These are phyloP conservation scores for Hypoxylon sp. DNA, from an alignment of 2,329 filamentous ascomycete genomes.

Conservation along the genomic window DNA sequence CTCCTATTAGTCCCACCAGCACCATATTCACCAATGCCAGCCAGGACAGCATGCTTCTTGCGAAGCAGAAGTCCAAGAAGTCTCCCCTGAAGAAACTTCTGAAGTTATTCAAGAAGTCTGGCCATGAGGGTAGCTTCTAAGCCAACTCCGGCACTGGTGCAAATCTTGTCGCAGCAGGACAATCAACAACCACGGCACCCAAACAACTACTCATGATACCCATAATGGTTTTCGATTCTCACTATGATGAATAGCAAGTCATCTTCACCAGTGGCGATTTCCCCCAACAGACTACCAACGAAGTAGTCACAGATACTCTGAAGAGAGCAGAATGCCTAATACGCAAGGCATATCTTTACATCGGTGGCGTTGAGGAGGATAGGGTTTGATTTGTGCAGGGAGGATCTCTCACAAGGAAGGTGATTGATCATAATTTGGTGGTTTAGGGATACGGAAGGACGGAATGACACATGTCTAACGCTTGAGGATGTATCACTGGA, in stretches of 20 bases:
- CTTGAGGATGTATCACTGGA: not conserved
- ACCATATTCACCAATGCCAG: not conserved
- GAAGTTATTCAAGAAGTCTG: slow-evolving; percentile 12
- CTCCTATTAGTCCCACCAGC: not conserved
- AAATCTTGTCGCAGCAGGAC: not conserved
- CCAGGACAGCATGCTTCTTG: not conserved
- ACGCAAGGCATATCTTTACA: not conserved
- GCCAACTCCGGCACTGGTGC: not conserved
- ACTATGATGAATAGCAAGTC: not conserved
- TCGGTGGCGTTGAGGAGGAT: not conserved
- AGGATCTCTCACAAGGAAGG: not conserved
- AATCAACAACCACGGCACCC: not conserved
- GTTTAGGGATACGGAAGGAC: not conserved
- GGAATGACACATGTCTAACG: not conserved
- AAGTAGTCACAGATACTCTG: not conserved
- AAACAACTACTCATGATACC: not conserved
- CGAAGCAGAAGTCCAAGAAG: slow-evolving; percentile 21
- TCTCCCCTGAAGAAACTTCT: slow-evolving; percentile 28
- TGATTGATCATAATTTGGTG: not conserved
- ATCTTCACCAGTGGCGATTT: not conserved
- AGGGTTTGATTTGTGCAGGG: not conserved
- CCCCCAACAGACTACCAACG: not conserved
- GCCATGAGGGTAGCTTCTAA: not conserved
- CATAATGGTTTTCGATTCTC: not conserved
- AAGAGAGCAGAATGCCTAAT: not conserved